These are phyloP conservation scores for Globisporangium cystogenes DNA, from an alignment of 352 stramenopile genomes.

Conservation along the genomic window DNA sequence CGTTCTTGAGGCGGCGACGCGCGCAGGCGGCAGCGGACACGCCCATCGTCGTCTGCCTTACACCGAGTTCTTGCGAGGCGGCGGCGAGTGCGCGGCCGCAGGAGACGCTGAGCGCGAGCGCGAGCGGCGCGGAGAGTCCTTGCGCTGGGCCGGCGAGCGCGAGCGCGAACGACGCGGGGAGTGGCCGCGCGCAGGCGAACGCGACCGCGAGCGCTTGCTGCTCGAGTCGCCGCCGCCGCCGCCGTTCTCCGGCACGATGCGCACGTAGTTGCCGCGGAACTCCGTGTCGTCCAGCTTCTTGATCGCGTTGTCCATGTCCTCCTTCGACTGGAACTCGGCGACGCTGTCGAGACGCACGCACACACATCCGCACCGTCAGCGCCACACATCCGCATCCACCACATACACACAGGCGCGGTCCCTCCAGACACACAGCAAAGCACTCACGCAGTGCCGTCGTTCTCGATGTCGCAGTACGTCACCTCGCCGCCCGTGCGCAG, in stretches of 20 bases:
- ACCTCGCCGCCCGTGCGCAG: slow-evolving; percentile 79
- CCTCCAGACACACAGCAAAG: neutral
- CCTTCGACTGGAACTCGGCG: slow-evolving; percentile 74
- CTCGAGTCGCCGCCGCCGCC: slow-evolving; percentile 18
- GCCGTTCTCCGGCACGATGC: slow-evolving; percentile 44
- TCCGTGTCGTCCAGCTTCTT: slow-evolving; percentile 87
- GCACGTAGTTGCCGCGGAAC: slow-evolving; percentile 81
- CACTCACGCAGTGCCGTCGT: slow-evolving; percentile 77
- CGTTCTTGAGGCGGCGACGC: neutral
- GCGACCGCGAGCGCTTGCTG: slow-evolving; percentile 43
- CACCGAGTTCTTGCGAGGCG: slow-evolving; percentile 65
- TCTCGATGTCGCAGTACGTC: slow-evolving; percentile 82
- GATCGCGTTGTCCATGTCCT: slow-evolving; percentile 82
- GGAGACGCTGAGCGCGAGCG: slow-evolving; percentile 62
- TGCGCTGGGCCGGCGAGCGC: slow-evolving; percentile 52
- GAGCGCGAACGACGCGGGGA: slow-evolving; percentile 70
- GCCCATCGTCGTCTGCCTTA: slow-evolving; percentile 23
- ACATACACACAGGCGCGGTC: no score
- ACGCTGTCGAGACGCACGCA: slow-evolving; percentile 27
- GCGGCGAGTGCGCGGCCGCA: slow-evolving; percentile 38
- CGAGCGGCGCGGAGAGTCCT: slow-evolving; percentile 63
- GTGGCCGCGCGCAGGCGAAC: slow-evolving; percentile 25
- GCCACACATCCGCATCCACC: no score
- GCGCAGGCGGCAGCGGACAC: neutral
- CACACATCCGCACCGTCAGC: neutral